A percentile compares a stretch with the other conserved stretches of the same genome.
Conservation (phyloP, 805 yeast species). For the Pichia ethanolica region DNA sequence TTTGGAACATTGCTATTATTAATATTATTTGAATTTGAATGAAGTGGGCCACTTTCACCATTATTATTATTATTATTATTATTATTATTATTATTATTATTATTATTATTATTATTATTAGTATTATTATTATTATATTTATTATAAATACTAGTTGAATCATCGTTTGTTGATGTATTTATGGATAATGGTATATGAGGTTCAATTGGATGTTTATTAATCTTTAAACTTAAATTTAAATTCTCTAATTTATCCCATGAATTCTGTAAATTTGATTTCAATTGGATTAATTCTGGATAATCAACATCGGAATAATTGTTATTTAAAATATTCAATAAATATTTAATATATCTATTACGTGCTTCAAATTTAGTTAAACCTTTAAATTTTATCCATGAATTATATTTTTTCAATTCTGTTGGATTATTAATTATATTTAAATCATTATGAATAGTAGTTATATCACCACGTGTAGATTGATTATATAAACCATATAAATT, state of each 20-base stretch:
- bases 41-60: too few relatives aligned
- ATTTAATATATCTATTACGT: slow-evolving; percentile 60
- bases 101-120: too few relatives aligned
- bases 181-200: too few relatives aligned
- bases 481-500: slow-evolving; percentile 75
- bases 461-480: slow-evolving; percentile 87
- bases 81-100: not conserved
- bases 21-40: not conserved
- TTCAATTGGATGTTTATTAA: not conserved
- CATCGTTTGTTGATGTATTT: too few relatives aligned
- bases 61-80: not conserved
- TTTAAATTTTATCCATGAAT: slow-evolving; percentile 74
- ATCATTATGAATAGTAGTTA: slow-evolving; percentile 56
- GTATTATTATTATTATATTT: too few relatives aligned
- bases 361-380: slow-evolving; percentile 68
- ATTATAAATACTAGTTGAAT: too few relatives aligned
- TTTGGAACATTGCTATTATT: not conserved
- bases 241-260: slow-evolving; percentile 55
- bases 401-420: slow-evolving; percentile 72
- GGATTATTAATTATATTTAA: slow-evolving; percentile 48
- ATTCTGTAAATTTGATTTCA: slow-evolving; percentile 48
- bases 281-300: slow-evolving; percentile 53
- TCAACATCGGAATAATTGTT: slow-evolving; percentile 48
- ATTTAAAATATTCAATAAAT: slow-evolving; percentile 65
- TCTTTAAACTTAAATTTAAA: not conserved